These are phyloP conservation scores for Ilyonectria sp. DNA, from an alignment of 2,329 filamentous ascomycete species.

Conservation along the genomic window DNA sequence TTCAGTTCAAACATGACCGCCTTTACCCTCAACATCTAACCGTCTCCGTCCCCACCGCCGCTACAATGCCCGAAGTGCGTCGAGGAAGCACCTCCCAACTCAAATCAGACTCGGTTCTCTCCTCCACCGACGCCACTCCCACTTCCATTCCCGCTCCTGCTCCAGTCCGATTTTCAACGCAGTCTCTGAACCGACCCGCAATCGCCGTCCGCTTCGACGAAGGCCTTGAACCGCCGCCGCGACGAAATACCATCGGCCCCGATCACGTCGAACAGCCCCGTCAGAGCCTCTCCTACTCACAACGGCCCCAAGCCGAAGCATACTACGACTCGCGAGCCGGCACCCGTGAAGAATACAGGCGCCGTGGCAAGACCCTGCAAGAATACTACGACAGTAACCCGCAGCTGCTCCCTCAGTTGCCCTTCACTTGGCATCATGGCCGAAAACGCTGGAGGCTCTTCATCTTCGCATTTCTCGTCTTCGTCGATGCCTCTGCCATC, in stretches of 20 bases:
- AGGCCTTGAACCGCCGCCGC: conserved; percentile 22
- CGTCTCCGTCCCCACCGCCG: conserved; percentile 1
- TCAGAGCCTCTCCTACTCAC: conserved; percentile 54
- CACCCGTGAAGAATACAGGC: conserved; percentile 53
- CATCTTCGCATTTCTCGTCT: conserved; percentile 63
- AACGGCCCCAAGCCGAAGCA: conserved; percentile 51
- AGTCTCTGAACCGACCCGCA: conserved; percentile 30
- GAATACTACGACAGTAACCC: conserved; percentile 59
- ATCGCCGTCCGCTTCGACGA: conserved; percentile 41
- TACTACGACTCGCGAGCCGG: conserved; percentile 60
- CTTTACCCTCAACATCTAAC: conserved; percentile 3
- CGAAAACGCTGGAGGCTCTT: conserved; percentile 60
- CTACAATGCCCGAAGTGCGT: conserved; percentile 50
- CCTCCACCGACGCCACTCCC: conserved; percentile 35
- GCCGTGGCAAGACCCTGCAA: conserved; percentile 54
- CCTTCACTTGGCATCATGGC: conserved; percentile 60
- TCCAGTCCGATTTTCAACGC: conserved; percentile 29
- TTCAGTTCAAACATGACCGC: conserved; percentile 21
- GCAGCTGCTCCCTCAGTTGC: conserved; percentile 56
- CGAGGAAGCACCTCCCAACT: conserved; percentile 44
- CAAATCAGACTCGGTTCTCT: conserved; percentile 40
- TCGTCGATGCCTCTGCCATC: conserved; percentile 60
- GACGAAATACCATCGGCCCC: conserved; percentile 35
- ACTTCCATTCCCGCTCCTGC: conserved; percentile 12
- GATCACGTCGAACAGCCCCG: conserved; percentile 44